phyloP scores from a whole-genome alignment of 805 yeast genomes.

The Starmerella sp. region DNA sequence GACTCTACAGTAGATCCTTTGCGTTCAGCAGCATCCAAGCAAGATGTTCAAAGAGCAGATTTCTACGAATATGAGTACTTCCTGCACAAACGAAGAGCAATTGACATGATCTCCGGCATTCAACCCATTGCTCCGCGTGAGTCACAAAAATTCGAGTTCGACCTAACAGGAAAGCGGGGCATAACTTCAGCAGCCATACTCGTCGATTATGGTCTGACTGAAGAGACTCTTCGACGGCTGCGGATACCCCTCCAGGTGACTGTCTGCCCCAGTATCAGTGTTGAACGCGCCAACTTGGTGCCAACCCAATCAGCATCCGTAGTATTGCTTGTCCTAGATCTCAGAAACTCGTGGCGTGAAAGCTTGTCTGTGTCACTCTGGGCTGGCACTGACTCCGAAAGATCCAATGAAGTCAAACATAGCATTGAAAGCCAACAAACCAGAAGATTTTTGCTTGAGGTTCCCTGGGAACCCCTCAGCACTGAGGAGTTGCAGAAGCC shows the following conservation, averaged over 20 bases:
- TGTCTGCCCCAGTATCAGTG: conserved; percentile 60
- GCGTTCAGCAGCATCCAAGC: conserved; percentile 39
- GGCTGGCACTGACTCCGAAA: conserved; percentile 7
- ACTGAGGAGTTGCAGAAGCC: conserved; percentile 37
- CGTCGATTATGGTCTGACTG: conserved; percentile 42
- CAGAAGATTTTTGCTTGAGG: conserved; percentile 58
- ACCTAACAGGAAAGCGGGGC: conserved; percentile 61
- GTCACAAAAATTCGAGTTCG: conserved; percentile 42
- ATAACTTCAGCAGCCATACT: conserved; percentile 53
- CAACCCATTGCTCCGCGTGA: conserved; percentile 27
- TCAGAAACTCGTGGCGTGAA: conserved; percentile 72
- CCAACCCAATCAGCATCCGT: conserved; percentile 29
- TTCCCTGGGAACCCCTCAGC: conserved; percentile 41
- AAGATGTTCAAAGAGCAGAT: conserved; percentile 45
- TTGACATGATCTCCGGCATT: conserved; percentile 11
- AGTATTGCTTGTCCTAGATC: conserved; percentile 58
- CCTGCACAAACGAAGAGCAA: conserved; percentile 33
- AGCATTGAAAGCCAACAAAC: conserved; percentile 34
- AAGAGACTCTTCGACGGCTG: conserved; percentile 42
- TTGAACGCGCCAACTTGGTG: conserved; percentile 64
- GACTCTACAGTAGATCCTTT: conserved; percentile 65
- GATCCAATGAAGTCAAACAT: conserved; percentile 2
- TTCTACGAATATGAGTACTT: conserved; percentile 66
- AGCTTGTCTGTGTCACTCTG: conserved; percentile 24
- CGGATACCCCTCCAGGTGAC: conserved; percentile 60